Percentiles rank a stretch among this genome's conserved stretches.
phyloP scores from a whole-genome alignment of 139 green algal genomes.

The Auxenochlorella pyrenoidosa region DNA sequence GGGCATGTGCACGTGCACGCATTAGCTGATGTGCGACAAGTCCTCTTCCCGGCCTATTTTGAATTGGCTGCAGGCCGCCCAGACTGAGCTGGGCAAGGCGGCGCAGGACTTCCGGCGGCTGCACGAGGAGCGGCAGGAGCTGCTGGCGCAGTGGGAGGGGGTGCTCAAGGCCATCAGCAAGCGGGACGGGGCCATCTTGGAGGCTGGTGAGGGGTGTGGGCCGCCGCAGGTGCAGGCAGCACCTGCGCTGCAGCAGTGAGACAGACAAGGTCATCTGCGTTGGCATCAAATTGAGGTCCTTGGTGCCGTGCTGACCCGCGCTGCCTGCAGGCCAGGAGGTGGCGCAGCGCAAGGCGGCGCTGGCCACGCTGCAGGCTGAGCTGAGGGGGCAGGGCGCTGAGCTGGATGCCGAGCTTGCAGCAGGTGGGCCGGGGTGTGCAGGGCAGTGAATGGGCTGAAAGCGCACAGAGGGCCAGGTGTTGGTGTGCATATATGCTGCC shows the following conservation, averaged over 20 bases:
- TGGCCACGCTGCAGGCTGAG: constrained; percentile 22
- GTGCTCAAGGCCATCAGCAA: constrained; percentile 77
- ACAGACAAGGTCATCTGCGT: no score
- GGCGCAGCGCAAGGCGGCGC: constrained; percentile 10
- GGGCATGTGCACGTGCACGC: no score
- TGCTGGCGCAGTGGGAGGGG: constrained; percentile 90
- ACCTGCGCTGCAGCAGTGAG: no score
- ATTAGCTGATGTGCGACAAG: no score
- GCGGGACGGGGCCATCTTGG: constrained; percentile 74
- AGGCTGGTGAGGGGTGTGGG: background rate
- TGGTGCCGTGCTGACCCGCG: background rate
- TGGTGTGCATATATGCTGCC: no score
- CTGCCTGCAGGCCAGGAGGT: constrained; percentile 3
- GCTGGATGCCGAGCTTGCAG: constrained; percentile 10
- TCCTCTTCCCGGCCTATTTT: no score
- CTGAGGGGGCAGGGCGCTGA: background rate
- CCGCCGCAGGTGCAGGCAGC: no score
- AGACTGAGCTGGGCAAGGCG: constrained; percentile 90
- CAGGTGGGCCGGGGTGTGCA: background rate
- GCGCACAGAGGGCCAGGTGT: no score
- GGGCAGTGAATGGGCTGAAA: background rate
- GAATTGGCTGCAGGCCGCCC: constrained; percentile 64
- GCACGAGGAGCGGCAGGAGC: constrained; percentile 84
- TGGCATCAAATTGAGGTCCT: background rate
- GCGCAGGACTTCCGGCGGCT: constrained; percentile 86